Evolutionary conservation across 179 eudicot genomes (phyloP).

Genomic region (Silene vulgaris): DNA sequence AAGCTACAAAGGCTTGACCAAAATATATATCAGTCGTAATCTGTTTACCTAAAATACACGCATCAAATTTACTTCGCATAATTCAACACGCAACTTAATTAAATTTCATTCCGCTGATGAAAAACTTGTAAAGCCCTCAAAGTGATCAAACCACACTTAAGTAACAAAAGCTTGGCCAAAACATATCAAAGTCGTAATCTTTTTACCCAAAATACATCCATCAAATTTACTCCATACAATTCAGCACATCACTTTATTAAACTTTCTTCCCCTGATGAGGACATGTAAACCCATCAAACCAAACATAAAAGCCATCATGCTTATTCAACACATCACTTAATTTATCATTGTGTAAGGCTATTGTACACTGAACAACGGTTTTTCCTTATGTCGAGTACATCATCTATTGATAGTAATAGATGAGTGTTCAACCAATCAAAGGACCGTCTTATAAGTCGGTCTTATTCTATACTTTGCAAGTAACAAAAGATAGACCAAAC

Average conservation of each 20-base stretch:
- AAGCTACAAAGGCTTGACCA: neutral
- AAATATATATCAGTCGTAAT: neutral
- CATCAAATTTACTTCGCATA: neutral
- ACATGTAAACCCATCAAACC: neutral
- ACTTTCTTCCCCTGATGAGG: neutral
- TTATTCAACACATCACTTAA: no score
- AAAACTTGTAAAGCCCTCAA: neutral
- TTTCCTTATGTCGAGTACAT: no score
- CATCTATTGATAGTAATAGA: no score
- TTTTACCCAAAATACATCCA: slow-evolving; percentile 1
- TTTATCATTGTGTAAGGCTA: no score
- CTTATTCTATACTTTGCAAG: no score
- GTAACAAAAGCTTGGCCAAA: neutral
- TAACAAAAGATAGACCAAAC: no score
- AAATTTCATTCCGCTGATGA: neutral
- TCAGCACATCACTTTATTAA: neutral
- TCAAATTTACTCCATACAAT: neutral
- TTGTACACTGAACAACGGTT: no score
- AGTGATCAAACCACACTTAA: neutral
- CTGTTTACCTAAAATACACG: neutral
- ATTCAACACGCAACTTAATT: neutral
- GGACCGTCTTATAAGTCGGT: no score
- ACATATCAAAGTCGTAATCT: neutral
- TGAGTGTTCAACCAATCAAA: no score
- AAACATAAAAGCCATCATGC: neutral